A percentile compares a stretch with the other conserved stretches of the same genome.
Conservation (phyloP, 2,329 filamentous ascomycete genomes). For the Macroventuria anomochaeta region DNA sequence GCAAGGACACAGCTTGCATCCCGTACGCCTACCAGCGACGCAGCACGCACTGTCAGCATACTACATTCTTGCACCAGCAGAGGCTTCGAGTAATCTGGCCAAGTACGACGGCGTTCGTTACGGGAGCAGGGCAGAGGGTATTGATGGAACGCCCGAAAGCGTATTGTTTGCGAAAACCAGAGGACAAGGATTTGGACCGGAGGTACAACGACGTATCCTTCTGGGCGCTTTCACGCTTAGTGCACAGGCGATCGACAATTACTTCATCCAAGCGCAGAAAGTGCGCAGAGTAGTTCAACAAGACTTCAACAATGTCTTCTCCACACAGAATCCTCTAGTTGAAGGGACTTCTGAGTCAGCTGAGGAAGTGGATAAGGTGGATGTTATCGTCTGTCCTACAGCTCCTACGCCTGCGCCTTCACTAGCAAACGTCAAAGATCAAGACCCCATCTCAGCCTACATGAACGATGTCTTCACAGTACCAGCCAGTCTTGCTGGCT, state of each 20-base stretch:
- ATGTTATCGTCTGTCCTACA: constrained; percentile 87
- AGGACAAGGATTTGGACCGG: constrained; percentile 76
- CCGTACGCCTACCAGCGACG: constrained; percentile 82
- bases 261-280: constrained; percentile 92
- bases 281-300: constrained; percentile 81
- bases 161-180: constrained; percentile 74
- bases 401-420: constrained; percentile 77
- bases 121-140: constrained; percentile 64
- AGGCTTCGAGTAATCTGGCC: constrained; percentile 93
- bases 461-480: constrained; percentile 97
- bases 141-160: constrained; percentile 62
- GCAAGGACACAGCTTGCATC: constrained; percentile 73
- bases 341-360: constrained; percentile 43
- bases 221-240: constrained; percentile 90
- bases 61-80: constrained; percentile 92
- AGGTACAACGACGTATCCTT: constrained; percentile 86
- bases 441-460: constrained; percentile 74
- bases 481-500: constrained; percentile 86
- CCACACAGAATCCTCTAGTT: constrained; percentile 70
- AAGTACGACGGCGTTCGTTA: constrained; percentile 98
- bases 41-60: constrained; percentile 88
- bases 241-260: constrained; percentile 91
- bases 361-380: constrained; percentile 69
- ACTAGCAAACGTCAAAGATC: constrained; percentile 63
- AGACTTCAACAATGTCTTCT: constrained; percentile 86